Base-by-base conservation (phyloP, 306 rosid genomes). In the Castanea crenata region DNA sequence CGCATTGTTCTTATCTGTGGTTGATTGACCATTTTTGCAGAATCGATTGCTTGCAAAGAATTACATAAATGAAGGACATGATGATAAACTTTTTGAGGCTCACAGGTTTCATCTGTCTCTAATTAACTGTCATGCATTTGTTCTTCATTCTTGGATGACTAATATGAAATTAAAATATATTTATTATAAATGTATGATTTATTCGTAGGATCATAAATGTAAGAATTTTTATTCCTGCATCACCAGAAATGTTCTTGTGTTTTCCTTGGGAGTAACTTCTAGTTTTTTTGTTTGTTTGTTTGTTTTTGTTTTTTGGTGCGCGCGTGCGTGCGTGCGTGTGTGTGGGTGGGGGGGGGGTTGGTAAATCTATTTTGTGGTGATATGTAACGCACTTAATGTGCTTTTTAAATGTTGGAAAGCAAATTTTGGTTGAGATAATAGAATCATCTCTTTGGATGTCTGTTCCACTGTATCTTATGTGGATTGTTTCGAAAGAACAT, bases 31-130 rank as follows among this genome's bases (percentile, higher is more conserved):
- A 73, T 69, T 62, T 74, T 78, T 81, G 80, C 90, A 94, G 98
- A 94, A 94, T 72, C 98, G 98, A 76, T 81, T 94, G 87, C 98
- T 94, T 83, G 97, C 97, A 1, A 86, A 90, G 96, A 94, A 94
- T 83, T 94, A 94, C 87, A 90, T 90, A 68, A 88, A 94, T 73
- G 97, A 94, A 89, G 98, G 97, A 75, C 83, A 73, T 49, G 94
- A 90, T 84, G 88, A 94, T 84, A 90, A 88, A 82, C 98, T 94
- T 83, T 94, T 85, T 72, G 93, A 89, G 78, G 94, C 96, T 80
- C 98, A 94, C 88, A 94, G 98, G 97, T 92, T 84, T 63, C 76
- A 79, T 35, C 73, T 68, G 35, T 77, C 81, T 79, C 77, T 69
- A 73, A 55, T 64, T 29, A 74, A 55, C 19, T 73, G 76, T 46